A percentile compares a stretch with the other conserved stretches of the same genome.
These are phyloP conservation scores for Fistulifera pelliculosa DNA, from an alignment of 108 stramenopile genomes.

Conservation along the genomic window DNA sequence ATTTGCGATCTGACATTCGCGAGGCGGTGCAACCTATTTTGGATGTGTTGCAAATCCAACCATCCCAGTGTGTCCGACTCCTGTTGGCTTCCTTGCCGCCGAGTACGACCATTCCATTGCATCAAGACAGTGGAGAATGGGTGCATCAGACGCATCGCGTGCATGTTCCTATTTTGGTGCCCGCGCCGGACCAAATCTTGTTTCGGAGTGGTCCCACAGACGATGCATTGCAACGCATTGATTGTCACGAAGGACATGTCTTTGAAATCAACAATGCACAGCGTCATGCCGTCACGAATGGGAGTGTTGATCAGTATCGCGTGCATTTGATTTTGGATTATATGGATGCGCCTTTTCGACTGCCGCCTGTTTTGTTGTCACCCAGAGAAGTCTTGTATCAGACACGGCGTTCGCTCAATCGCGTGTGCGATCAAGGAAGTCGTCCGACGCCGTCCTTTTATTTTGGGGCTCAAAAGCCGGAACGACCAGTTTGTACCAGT, in stretches of 20 bases:
- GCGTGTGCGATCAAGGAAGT: slow-evolving; percentile 36
- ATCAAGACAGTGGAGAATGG: slow-evolving; percentile 98
- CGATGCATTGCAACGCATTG: slow-evolving; percentile 59
- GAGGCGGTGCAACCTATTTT: slow-evolving; percentile 72
- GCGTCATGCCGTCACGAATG: slow-evolving; percentile 92
- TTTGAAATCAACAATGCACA: slow-evolving; percentile 99
- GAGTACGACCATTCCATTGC: slow-evolving; percentile 89
- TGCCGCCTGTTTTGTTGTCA: slow-evolving; percentile 39
- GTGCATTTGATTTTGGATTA: slow-evolving; percentile 97
- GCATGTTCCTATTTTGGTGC: slow-evolving; percentile 85
- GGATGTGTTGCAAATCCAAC: slow-evolving; percentile 36
- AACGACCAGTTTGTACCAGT: slow-evolving; percentile 92
- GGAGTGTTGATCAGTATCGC: slow-evolving; percentile 37
- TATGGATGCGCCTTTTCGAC: slow-evolving; percentile 18
- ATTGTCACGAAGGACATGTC: slow-evolving; percentile 79
- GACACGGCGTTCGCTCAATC: slow-evolving; percentile 89
- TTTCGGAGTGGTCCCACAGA: slow-evolving; percentile 81
- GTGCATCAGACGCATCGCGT: slow-evolving; percentile 89
- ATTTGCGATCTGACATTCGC: slow-evolving; percentile 41
- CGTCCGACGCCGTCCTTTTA: slow-evolving; percentile 66
- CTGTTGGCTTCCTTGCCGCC: slow-evolving; percentile 92
- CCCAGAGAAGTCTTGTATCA: slow-evolving; percentile 80
- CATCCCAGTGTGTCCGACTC: slow-evolving; percentile 67
- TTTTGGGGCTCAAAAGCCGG: slow-evolving; percentile 96
- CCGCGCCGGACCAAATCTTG: slow-evolving; percentile 58